Percentiles rank a stretch among this genome's conserved stretches.
phyloP scores from a whole-genome alignment of 208 protist genomes.

The Trypanosoma rangeli region DNA sequence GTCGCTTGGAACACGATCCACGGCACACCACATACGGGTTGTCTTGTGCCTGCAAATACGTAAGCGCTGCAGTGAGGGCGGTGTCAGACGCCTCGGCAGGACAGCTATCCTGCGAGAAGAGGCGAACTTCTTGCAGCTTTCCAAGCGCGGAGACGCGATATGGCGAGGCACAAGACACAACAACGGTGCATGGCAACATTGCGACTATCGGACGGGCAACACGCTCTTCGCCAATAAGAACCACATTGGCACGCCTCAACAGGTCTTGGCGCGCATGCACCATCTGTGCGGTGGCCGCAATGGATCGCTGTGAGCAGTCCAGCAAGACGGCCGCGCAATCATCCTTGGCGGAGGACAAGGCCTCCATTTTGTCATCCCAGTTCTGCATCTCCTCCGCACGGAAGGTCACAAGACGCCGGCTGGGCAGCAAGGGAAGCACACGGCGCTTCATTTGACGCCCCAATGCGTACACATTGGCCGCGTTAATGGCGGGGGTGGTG shows the following conservation, averaged over 20 bases:
- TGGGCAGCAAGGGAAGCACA: constrained; percentile 22
- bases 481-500: constrained; percentile 16
- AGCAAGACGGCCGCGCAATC: constrained; percentile 44
- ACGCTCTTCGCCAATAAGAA: constrained; percentile 55
- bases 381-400: constrained; percentile 24
- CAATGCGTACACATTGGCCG: constrained; percentile 5
- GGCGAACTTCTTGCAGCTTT: constrained; percentile 61
- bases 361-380: constrained; percentile 34
- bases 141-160: constrained; percentile 29
- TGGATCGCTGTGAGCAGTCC: constrained; percentile 46
- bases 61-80: constrained; percentile 46
- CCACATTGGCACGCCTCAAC: constrained; percentile 32
- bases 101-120: constrained; percentile 47
- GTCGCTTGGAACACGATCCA: constrained; percentile 33
- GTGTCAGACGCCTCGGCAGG: constrained; percentile 45
- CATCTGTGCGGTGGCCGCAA: constrained; percentile 41
- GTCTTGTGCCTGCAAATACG: constrained; percentile 44
- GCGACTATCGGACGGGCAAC: constrained; percentile 29
- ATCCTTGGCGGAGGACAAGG: constrained; percentile 15
- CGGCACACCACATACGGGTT: constrained; percentile 56
- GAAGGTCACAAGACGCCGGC: constrained; percentile 37
- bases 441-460: constrained; percentile 23
- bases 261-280: constrained; percentile 30
- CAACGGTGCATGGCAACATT: constrained; percentile 40
- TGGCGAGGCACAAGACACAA: constrained; percentile 47